Percentiles rank a stretch among this genome's conserved stretches.
Evolutionary conservation across 257 asterid genomes (phyloP).

Genomic region (Henckelia pumila): DNA sequence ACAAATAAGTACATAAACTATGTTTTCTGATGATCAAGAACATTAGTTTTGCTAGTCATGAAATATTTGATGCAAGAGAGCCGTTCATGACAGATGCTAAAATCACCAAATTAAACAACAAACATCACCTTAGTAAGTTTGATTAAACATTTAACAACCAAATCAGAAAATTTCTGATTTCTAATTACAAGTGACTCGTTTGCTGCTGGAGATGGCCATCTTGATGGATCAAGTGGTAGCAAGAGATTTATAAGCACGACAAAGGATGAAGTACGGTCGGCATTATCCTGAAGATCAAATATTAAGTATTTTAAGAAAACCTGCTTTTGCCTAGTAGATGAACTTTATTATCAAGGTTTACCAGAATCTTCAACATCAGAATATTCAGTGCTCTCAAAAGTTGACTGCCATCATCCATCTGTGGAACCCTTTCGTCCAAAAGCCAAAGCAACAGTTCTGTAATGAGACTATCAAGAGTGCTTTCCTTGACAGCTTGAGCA

Average conservation of each 20-base stretch:
- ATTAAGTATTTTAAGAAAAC: constrained; percentile 8
- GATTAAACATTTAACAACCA: constrained; percentile 95
- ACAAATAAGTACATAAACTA: constrained; percentile 10
- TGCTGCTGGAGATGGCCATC: constrained; percentile 92
- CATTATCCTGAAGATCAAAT: constrained; percentile 67
- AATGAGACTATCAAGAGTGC: constrained; percentile 83
- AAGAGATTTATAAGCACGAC: constrained; percentile 87
- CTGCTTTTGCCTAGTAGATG: constrained; percentile 4
- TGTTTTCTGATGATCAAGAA: background rate
- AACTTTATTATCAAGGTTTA: constrained; percentile 25
- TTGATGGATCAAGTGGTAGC: constrained; percentile 91
- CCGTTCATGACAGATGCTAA: background rate
- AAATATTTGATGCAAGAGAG: constrained; percentile 4
- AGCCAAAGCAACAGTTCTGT: constrained; percentile 99
- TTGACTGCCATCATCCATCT: constrained; percentile 99
- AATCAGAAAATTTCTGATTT: constrained; percentile 94
- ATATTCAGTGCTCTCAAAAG: constrained; percentile 96
- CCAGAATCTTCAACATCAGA: constrained; percentile 95
- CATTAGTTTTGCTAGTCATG: background rate
- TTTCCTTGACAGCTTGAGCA: constrained; percentile 85
- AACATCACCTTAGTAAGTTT: constrained; percentile 86
- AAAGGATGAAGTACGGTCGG: constrained; percentile 92
- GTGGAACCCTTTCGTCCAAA: constrained; percentile 96
- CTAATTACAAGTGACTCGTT: constrained; percentile 69
- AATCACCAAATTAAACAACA: constrained; percentile 7